Percentiles rank a stretch among this genome's conserved stretches.
These are phyloP conservation scores for Cyclotella distinguenda DNA, from an alignment of 108 stramenopile genomes.

Conservation along the genomic window DNA sequence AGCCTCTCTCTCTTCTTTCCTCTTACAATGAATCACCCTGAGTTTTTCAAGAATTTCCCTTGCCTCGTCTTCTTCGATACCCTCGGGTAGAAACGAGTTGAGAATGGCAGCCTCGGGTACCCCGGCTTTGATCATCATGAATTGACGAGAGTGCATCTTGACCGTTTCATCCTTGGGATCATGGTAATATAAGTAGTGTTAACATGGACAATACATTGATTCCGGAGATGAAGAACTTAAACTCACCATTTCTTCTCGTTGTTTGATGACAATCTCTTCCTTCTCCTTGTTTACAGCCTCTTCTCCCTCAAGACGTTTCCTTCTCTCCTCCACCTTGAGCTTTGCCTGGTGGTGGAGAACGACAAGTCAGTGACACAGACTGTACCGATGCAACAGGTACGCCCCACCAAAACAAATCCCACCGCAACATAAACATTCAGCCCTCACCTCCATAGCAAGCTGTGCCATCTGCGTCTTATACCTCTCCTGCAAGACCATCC, in stretches of 20 bases:
- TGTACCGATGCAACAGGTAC: no score
- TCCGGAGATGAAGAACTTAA: neutral
- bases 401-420: neutral
- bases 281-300: slow-evolving; percentile 38
- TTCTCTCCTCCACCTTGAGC: slow-evolving; percentile 27
- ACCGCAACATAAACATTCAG: neutral
- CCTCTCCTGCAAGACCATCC: slow-evolving; percentile 40
- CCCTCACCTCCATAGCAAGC: slow-evolving; percentile 33
- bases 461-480: slow-evolving; percentile 50
- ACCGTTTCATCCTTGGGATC: slow-evolving; percentile 31
- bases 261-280: slow-evolving; percentile 32
- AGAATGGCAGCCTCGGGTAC: slow-evolving; percentile 46
- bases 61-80: slow-evolving; percentile 41
- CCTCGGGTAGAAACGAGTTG: slow-evolving; percentile 35
- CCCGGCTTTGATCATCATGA: slow-evolving; percentile 53
- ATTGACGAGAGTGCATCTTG: slow-evolving; percentile 40
- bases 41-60: slow-evolving; percentile 39
- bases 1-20: no score
- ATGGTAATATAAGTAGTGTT: neutral
- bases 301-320: slow-evolving; percentile 32
- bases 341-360: slow-evolving; percentile 6
- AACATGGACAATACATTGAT: neutral
- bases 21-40: slow-evolving; percentile 6
- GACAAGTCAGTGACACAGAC: no score
- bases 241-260: slow-evolving; percentile 24